A percentile compares a stretch with the other conserved stretches of the same genome.
phyloP scores from a whole-genome alignment of 495 filamentous ascomycete species.

The Neurospora sp. region DNA sequence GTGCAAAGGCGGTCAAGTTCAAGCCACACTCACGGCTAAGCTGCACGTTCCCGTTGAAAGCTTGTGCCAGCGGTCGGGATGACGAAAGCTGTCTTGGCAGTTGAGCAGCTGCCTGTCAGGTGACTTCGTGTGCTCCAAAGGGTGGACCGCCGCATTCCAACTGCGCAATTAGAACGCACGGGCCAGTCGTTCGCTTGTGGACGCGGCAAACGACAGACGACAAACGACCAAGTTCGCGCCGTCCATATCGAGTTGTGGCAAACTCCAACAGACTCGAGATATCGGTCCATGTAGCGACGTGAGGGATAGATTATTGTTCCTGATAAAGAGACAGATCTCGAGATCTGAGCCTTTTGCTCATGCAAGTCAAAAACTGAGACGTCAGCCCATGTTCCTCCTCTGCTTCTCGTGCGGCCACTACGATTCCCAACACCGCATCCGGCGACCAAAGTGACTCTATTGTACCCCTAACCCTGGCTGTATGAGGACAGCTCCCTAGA shows the following conservation, averaged over 20 bases:
- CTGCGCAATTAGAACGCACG: background rate
- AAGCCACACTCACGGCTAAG: background rate
- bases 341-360: background rate
- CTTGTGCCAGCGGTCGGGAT: background rate
- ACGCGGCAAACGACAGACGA: too few species aligned
- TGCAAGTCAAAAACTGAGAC: background rate
- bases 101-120: conserved; percentile 2
- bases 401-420: background rate
- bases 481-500: background rate
- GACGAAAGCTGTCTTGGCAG: conserved; percentile 3
- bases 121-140: conserved; percentile 5
- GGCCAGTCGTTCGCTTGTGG: background rate
- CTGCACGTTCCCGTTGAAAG: conserved; percentile 1
- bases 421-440: background rate
- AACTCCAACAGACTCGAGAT: background rate
- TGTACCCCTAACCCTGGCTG: background rate
- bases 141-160: background rate
- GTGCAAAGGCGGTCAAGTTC: background rate
- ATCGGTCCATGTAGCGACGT: background rate
- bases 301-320: background rate
- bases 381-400: background rate
- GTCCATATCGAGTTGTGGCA: background rate
- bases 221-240: too few species aligned
- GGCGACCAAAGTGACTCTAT: background rate
- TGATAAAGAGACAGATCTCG: background rate